Evolutionary conservation across 148 eudicot species (phyloP), one percentile per base, ranked within the genome.

Genomic region (Rhododendron williamsianum): DNA sequence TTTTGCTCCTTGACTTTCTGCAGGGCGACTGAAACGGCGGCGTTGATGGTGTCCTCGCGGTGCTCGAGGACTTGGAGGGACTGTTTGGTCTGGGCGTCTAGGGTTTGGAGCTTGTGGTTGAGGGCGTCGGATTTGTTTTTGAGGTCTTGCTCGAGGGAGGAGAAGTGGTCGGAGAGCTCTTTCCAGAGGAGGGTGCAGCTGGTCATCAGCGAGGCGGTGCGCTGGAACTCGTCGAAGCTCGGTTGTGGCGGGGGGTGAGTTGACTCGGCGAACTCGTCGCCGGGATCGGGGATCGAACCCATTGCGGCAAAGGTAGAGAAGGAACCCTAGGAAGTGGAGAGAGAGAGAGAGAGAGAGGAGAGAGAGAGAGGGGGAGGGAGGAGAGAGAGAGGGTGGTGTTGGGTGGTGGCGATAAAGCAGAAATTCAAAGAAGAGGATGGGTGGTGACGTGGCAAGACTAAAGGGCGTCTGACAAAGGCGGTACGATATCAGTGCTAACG

Each of bases 151-250:
- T 95, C 98, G 46, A 95, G 93, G 30, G 87, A 84, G 27, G 91
- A 87, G 93, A 93, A 95, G 88, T 95, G 98, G 84, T 95, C 98
- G 36, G 96, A 92, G 49, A 94, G 96, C 85, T 94, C 98, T 81
- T 96, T 96, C 98, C 98, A 96, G 4, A 96, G 91, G 1, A 94
- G 93, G 9, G 98, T 96, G 87, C 98, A 96, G 85, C 93, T 93
- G n/a, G 98, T 94, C 98, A 96, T 96, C 25, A 96, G 92, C 8
- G 98, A 94, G 3, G 98, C 89, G 83, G 94, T 98, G 25, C 91
- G 86, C 89, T 94, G 98, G 85, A 96, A 96, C 19, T 94, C 98
- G 65, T 96, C 98, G 89, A 96, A 90, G 65, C 91, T 91, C 87
- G 95, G 89, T 73, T 49, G 52, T 0, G 63, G 60, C 38, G 38